Percentiles rank a stretch among this genome's conserved stretches.
Evolutionary conservation across 2,329 filamentous ascomycete species (phyloP).

Genomic region (Venturia aucupariae): DNA sequence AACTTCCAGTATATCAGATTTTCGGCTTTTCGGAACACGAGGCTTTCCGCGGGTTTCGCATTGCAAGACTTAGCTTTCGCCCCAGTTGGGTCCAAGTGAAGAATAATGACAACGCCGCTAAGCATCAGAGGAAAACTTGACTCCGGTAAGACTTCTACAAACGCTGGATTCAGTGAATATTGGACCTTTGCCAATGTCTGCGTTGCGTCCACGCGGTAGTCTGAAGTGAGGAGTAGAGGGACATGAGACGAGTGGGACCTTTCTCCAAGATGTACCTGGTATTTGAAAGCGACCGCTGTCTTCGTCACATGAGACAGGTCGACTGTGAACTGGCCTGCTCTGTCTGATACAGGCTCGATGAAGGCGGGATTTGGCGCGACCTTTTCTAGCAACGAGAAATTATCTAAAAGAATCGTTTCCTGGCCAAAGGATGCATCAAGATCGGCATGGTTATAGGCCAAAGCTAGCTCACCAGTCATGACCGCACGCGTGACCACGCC

Average conservation of each 20-base stretch:
- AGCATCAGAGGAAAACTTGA: constrained; percentile 43
- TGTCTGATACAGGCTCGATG: constrained; percentile 59
- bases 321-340: constrained; percentile 70
- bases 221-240: constrained; percentile 63
- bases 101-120: constrained; percentile 66
- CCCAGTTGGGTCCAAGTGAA: constrained; percentile 53
- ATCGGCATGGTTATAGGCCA: constrained; percentile 62
- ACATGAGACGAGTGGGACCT: constrained; percentile 49
- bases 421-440: constrained; percentile 34
- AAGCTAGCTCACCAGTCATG: constrained; percentile 79
- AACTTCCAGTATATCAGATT: constrained; percentile 73
- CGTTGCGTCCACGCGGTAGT: constrained; percentile 75
- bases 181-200: constrained; percentile 80
- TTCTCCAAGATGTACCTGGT: constrained; percentile 66
- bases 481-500: constrained; percentile 62
- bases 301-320: constrained; percentile 62
- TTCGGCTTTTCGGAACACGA: constrained; percentile 70
- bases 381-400: constrained; percentile 79
- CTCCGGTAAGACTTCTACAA: constrained; percentile 28
- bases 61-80: constrained; percentile 57
- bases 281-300: constrained; percentile 80
- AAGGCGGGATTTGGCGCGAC: constrained; percentile 92
- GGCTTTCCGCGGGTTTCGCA: constrained; percentile 56
- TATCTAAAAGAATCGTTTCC: constrained; percentile 73
- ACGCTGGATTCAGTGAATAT: constrained; percentile 73